Conservation (phyloP, 768 basidiomycete genomes). For the Hericium rajendrae region DNA sequence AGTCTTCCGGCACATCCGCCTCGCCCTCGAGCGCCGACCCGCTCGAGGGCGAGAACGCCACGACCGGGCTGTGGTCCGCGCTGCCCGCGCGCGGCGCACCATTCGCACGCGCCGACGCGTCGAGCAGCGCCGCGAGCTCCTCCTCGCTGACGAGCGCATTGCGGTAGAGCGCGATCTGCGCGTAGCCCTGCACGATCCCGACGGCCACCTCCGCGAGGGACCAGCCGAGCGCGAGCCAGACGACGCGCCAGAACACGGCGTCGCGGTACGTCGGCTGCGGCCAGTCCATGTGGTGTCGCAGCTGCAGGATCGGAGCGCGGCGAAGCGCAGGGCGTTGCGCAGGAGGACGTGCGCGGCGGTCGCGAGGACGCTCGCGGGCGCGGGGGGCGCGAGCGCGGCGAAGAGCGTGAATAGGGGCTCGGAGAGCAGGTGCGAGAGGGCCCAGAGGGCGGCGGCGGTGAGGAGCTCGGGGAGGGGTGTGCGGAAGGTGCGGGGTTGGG, state of each 20-base stretch:
- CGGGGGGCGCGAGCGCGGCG: conserved; percentile 22
- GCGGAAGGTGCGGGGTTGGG: conserved; percentile 41
- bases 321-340: conserved; percentile 44
- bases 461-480: conserved; percentile 60
- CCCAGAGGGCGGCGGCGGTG: conserved; percentile 51
- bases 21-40: background rate
- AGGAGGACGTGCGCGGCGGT: conserved; percentile 40
- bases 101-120: background rate
- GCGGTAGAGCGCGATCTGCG: conserved; percentile 53
- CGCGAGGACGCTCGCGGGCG: conserved; percentile 26
- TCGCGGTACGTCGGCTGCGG: conserved; percentile 48
- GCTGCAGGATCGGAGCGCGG: conserved; percentile 42
- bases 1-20: conserved; percentile 6
- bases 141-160: conserved; percentile 50
- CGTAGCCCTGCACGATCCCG: conserved; percentile 63
- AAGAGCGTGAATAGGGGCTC: conserved; percentile 34
- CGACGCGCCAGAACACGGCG: conserved; percentile 52
- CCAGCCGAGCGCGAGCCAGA: conserved; percentile 76
- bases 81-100: background rate
- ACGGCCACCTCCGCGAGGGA: conserved; percentile 58
- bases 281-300: conserved; percentile 34
- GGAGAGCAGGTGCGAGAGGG: conserved; percentile 44
- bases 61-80: background rate
- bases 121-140: conserved; percentile 31
- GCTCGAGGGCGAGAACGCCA: background rate